Evolutionary conservation across 176 grass and related monocot genomes (phyloP).

Genomic region (Carex littledalei): DNA sequence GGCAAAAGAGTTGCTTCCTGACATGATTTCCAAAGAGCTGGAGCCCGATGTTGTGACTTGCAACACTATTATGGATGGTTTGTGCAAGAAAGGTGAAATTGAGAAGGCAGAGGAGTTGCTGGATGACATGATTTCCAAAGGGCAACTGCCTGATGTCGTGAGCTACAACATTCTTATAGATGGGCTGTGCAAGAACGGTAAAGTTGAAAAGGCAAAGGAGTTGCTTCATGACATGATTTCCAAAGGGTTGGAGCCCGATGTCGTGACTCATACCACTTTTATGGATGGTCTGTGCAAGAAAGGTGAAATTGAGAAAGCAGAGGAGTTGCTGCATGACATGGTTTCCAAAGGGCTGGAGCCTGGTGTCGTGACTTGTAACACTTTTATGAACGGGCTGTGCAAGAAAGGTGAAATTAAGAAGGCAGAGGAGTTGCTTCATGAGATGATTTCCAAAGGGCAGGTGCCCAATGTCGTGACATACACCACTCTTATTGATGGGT

Average conservation of each 20-base stretch:
- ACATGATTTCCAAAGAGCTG: background rate
- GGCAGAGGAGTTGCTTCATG: too few species aligned
- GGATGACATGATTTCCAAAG: background rate
- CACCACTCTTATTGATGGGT: too few species aligned
- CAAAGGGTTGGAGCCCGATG: background rate
- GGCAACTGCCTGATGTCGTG: background rate
- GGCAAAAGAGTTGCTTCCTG: background rate
- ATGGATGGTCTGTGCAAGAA: constrained; percentile 9
- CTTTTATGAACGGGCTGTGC: too few species aligned
- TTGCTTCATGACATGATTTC: background rate
- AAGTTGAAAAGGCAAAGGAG: background rate
- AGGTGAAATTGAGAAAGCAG: background rate
- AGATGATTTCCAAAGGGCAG: too few species aligned
- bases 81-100: background rate
- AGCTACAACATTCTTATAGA: background rate
- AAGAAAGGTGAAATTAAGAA: too few species aligned
- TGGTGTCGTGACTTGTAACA: too few species aligned
- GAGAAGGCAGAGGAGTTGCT: background rate
- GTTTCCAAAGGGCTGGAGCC: too few species aligned
- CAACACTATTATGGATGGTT: background rate
- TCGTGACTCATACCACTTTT: background rate
- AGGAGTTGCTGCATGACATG: background rate
- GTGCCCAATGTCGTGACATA: too few species aligned
- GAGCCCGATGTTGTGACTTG: background rate
- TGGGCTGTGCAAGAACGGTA: background rate